Conservation (phyloP, 768 basidiomycete species). For the Xerocomus brunneocitrinus region DNA sequence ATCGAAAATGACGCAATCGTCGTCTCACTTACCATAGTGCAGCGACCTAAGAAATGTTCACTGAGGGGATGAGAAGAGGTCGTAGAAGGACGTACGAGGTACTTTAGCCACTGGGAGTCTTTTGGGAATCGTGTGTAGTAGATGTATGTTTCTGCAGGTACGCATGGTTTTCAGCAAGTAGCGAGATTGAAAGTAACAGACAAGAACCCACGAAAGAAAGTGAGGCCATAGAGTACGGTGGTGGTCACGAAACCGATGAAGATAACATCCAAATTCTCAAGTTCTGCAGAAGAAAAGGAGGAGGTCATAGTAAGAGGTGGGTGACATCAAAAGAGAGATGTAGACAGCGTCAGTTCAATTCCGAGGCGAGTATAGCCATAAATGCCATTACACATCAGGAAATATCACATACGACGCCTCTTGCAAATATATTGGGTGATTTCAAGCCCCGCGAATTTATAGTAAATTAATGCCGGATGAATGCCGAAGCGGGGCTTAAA, state of each 20-base stretch:
- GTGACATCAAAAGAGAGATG: not conserved
- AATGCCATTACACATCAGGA: not conserved
- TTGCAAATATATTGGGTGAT: not conserved
- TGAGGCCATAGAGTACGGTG: constrained; percentile 29
- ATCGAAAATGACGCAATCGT: not conserved
- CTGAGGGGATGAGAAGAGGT: not conserved
- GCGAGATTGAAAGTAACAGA: not conserved
- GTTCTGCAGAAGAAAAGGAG: constrained; percentile 15
- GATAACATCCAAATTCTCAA: constrained; percentile 23
- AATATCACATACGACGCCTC: not conserved
- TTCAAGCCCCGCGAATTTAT: not conserved
- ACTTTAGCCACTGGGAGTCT: constrained; percentile 16
- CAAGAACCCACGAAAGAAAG: constrained; percentile 29
- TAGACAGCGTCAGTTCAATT: not conserved
- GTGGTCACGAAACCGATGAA: constrained; percentile 27
- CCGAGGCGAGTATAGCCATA: too few species aligned
- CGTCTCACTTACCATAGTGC: constrained; percentile 14
- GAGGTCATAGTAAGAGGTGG: constrained; percentile 13
- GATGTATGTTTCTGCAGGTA: constrained; percentile 23
- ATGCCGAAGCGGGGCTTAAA: too few species aligned
- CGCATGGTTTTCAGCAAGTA: not conserved
- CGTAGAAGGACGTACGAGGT: constrained; percentile 12
- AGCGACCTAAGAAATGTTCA: constrained; percentile 15
- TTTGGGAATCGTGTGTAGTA: constrained; percentile 27
- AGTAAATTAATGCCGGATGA: too few species aligned